Conservation (phyloP, 305 asterid species). For the Fraxinus angustifolia region DNA sequence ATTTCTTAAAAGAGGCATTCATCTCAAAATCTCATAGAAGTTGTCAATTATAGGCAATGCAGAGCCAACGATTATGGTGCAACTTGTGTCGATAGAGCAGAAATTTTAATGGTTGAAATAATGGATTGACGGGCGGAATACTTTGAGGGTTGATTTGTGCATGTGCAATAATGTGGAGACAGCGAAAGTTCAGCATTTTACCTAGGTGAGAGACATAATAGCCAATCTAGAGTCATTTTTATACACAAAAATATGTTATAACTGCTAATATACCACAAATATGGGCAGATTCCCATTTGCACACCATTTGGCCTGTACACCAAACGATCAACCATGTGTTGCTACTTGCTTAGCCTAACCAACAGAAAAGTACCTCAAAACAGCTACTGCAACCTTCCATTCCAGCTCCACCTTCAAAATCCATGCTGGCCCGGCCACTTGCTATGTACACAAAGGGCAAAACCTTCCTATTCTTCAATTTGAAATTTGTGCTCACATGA, state of each 20-base stretch:
- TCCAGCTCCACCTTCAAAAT: conserved; percentile 9
- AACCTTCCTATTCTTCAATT: conserved; percentile 7
- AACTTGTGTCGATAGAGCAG: not conserved
- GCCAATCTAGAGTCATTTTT: conserved; percentile 8
- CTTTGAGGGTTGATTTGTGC: not conserved
- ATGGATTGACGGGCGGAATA: not conserved
- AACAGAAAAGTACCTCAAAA: conserved; percentile 24
- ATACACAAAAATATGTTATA: conserved; percentile 15
- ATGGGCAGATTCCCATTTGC: conserved; percentile 24
- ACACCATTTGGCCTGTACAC: conserved; percentile 6
- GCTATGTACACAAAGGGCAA: conserved; percentile 13
- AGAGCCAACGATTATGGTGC: not conserved
- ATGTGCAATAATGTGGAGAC: not conserved
- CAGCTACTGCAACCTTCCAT: conserved; percentile 5
- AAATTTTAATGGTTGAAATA: not conserved
- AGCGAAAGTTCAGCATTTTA: not conserved
- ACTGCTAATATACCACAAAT: conserved; percentile 22
- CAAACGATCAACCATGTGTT: conserved; percentile 1
- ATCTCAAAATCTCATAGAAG: not conserved
- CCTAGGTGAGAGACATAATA: not conserved
- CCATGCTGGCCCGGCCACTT: conserved; percentile 4
- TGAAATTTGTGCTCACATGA: conserved; percentile 21
- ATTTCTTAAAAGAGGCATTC: not conserved
- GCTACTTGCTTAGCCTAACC: conserved; percentile 5
- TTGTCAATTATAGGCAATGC: not conserved